Conservation (phyloP, 805 yeast genomes). For the baker's yeast (Saccharomyces cerevisiae) region DNA sequence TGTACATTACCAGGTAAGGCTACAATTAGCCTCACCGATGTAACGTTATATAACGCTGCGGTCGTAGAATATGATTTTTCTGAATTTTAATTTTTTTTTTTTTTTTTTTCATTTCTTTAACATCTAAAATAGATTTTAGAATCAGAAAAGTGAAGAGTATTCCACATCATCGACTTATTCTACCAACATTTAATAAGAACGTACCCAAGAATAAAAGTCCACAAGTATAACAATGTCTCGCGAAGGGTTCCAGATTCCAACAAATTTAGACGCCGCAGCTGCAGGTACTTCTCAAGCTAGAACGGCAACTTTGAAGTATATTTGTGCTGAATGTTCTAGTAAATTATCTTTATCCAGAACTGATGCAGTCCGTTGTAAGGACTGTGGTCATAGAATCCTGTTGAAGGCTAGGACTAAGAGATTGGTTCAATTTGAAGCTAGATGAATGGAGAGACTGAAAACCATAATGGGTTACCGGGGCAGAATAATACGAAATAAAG, state of each 20-base stretch:
- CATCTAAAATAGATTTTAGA: not conserved
- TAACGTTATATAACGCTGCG: not conserved
- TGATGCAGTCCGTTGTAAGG: constrained; percentile 96
- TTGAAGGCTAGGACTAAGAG: constrained; percentile 96
- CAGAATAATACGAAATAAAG: not conserved
- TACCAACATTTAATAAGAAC: not conserved
- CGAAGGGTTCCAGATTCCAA: constrained; percentile 84
- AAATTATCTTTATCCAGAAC: constrained; percentile 79
- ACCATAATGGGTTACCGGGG: not conserved
- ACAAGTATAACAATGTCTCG: constrained; percentile 39
- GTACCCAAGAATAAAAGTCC: not conserved
- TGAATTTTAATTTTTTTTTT: too few species aligned
- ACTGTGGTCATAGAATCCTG: constrained; percentile 95
- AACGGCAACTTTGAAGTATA: constrained; percentile 80
- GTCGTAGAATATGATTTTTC: not conserved
- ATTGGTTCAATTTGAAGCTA: constrained; percentile 85
- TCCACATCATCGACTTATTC: not conserved
- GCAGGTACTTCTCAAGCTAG: constrained; percentile 63
- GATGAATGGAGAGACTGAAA: constrained; percentile 32
- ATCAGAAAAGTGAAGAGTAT: not conserved
- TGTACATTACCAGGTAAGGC: too few species aligned
- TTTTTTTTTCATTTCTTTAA: not conserved
- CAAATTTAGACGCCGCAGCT: constrained; percentile 78
- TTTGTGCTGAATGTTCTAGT: constrained; percentile 94
- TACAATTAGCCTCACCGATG: too few species aligned